A percentile compares a stretch with the other conserved stretches of the same genome.
Evolutionary conservation across 768 basidiomycete genomes (phyloP).

Genomic region (Tylopilus balloui): DNA sequence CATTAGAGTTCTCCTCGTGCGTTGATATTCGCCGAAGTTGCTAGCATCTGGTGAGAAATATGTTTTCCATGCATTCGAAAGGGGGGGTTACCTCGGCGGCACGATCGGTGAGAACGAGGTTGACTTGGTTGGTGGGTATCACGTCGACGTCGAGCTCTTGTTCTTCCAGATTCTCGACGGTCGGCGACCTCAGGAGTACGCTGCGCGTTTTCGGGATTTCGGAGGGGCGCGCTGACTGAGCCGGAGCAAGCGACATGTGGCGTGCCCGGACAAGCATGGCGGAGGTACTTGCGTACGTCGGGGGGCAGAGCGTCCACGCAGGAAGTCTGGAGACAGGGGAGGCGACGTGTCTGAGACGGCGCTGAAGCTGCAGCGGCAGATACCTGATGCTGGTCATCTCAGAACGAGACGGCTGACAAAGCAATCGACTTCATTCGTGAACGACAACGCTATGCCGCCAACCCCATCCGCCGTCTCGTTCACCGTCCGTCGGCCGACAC

Average conservation of each 20-base stretch:
- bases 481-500: slow-evolving; percentile 76
- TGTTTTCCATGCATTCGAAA: not conserved
- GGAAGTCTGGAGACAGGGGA: not conserved
- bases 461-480: slow-evolving; percentile 63
- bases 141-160: slow-evolving; percentile 64
- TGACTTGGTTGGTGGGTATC: slow-evolving; percentile 48
- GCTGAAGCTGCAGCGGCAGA: not conserved
- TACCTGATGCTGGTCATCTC: slow-evolving; percentile 1
- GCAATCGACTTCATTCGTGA: not conserved
- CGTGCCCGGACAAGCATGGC: not conserved
- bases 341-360: not conserved
- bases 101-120: slow-evolving; percentile 60
- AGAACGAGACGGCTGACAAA: slow-evolving; percentile 5
- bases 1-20: slow-evolving; percentile 55
- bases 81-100: slow-evolving; percentile 67
- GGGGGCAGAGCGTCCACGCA: too few species aligned
- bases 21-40: slow-evolving; percentile 66
- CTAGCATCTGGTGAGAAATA: slow-evolving; percentile 36
- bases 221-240: slow-evolving; percentile 32
- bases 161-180: slow-evolving; percentile 48
- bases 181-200: slow-evolving; percentile 47
- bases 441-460: slow-evolving; percentile 19
- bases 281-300: not conserved
- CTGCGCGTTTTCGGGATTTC: slow-evolving; percentile 47
- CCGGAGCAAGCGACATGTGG: not conserved